Evolutionary conservation across 164 flowering plant genomes (phyloP).

Genomic region (Aristolochia fimbriata): DNA sequence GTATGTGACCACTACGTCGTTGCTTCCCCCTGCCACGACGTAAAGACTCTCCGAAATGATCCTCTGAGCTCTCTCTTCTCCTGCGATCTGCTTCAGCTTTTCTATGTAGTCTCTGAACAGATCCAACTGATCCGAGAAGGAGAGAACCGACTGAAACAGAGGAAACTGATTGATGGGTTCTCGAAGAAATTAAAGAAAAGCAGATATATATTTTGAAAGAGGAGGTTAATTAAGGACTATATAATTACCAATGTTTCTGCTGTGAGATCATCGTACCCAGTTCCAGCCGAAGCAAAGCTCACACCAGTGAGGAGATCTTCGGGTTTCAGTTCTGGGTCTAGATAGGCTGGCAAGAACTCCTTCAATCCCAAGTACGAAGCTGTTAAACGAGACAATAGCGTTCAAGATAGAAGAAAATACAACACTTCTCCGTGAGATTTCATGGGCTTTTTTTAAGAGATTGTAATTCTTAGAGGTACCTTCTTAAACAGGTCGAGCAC

Average conservation of each 20-base stretch:
- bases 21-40: constrained; percentile 2
- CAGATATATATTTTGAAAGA: background rate
- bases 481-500: no score
- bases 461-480: no score
- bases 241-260: background rate
- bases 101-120: constrained; percentile 4
- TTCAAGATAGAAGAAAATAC: no score
- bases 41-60: constrained; percentile 5
- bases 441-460: no score
- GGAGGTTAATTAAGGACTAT: background rate
- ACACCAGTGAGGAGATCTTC: constrained; percentile 8
- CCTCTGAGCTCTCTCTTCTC: background rate
- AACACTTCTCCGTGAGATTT: no score
- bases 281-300: constrained; percentile 5
- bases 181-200: background rate
- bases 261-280: constrained; percentile 3
- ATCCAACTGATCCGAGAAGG: constrained; percentile 5
- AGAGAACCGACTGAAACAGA: background rate
- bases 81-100: constrained; percentile 2
- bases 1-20: constrained; percentile 4
- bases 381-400: background rate
- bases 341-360: constrained; percentile 8
- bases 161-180: background rate
- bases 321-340: background rate
- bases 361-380: constrained; percentile 6